Conservation (phyloP, 108 stramenopile species). For the Bacterosira constricta region DNA sequence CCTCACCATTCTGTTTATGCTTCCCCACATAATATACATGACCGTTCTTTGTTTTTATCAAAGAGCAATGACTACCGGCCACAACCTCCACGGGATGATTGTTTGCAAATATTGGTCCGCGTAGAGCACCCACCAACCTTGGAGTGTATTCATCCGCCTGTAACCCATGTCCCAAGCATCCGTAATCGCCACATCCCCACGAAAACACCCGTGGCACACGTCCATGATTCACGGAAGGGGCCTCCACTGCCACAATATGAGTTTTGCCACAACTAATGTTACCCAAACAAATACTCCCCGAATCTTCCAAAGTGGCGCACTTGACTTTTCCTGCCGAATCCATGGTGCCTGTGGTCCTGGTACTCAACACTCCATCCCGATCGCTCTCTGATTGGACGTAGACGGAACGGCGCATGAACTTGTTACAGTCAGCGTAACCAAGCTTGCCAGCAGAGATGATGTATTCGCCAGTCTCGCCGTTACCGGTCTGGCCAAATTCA, state of each 20-base stretch:
- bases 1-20: conserved; percentile 74
- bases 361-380: conserved; percentile 41
- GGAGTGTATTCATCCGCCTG: conserved; percentile 89
- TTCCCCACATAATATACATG: conserved; percentile 91
- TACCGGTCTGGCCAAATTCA: conserved; percentile 86
- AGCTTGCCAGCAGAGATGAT: conserved; percentile 82
- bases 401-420: conserved; percentile 56
- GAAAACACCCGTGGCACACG: conserved; percentile 68
- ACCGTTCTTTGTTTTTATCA: conserved; percentile 69
- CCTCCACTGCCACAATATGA: conserved; percentile 84
- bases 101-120: conserved; percentile 55
- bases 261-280: conserved; percentile 82
- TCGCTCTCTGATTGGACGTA: conserved; percentile 67
- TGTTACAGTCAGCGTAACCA: conserved; percentile 71
- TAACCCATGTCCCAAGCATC: conserved; percentile 79
- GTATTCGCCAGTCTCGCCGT: conserved; percentile 91
- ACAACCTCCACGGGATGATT: conserved; percentile 52
- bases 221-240: conserved; percentile 28
- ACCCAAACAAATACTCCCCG: conserved; percentile 53
- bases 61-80: conserved; percentile 72
- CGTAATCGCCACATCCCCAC: conserved; percentile 90
- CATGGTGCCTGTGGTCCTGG: neutral
- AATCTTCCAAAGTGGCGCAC: conserved; percentile 36
- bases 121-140: conserved; percentile 53
- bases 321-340: conserved; percentile 46